phyloP scores from a whole-genome alignment of 805 yeast genomes.

The Saturnispora serradocipensis region DNA sequence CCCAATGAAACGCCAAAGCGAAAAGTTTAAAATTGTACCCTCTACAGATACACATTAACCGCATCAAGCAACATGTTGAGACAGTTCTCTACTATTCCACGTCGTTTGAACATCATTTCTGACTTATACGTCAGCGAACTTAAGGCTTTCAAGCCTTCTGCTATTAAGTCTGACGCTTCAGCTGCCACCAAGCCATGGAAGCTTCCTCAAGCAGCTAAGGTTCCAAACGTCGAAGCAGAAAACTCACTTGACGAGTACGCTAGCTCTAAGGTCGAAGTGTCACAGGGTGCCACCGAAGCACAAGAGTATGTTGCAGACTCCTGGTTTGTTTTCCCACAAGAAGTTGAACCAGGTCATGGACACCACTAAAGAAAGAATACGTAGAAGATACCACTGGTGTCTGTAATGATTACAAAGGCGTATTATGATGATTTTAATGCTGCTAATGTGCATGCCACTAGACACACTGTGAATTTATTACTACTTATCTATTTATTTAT shows the following conservation, averaged over 20 bases:
- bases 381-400: not conserved
- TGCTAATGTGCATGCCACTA: not conserved
- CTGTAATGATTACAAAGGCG: not conserved
- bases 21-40: not conserved
- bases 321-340: constrained; percentile 77
- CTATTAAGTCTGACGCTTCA: constrained; percentile 67
- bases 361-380: constrained; percentile 16
- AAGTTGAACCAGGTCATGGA: constrained; percentile 32
- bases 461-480: not conserved
- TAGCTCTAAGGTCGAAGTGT: constrained; percentile 65
- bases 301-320: constrained; percentile 49
- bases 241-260: constrained; percentile 61
- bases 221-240: constrained; percentile 63
- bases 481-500: constrained; percentile 3
- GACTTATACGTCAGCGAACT: constrained; percentile 83
- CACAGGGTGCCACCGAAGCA: constrained; percentile 39
- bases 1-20: too few species aligned
- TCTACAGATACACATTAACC: not conserved
- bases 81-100: constrained; percentile 21
- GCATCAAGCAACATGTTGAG: constrained; percentile 12
- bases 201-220: constrained; percentile 67
- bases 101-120: constrained; percentile 49
- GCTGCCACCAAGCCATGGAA: constrained; percentile 76
- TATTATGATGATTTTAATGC: not conserved
- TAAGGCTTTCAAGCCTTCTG: constrained; percentile 80